Evolutionary conservation across 2,329 filamentous ascomycete genomes (phyloP).

Genomic region (Claviceps pusilla): DNA sequence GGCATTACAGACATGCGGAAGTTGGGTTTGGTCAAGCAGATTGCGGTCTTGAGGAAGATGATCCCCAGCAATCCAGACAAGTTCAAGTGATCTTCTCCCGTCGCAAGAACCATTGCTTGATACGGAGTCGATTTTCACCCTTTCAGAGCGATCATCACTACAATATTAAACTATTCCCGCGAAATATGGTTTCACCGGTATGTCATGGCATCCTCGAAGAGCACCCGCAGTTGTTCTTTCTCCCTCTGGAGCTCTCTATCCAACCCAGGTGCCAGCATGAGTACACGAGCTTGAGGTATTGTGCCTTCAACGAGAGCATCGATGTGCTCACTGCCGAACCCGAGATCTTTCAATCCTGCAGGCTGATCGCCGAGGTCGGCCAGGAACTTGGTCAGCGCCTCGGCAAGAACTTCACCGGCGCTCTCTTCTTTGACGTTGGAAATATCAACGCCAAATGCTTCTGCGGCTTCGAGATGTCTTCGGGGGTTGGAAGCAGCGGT

Average conservation of each 20-base stretch:
- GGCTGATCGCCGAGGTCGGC: slow-evolving; percentile 80
- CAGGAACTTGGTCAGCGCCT: slow-evolving; percentile 71
- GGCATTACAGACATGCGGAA: slow-evolving; percentile 49
- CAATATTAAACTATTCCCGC: neutral
- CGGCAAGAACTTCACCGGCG: slow-evolving; percentile 74
- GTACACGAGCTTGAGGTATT: slow-evolving; percentile 74
- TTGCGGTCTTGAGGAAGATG: slow-evolving; percentile 50
- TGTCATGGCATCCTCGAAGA: slow-evolving; percentile 50
- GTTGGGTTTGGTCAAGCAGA: slow-evolving; percentile 49
- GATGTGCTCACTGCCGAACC: slow-evolving; percentile 62
- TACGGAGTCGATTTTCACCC: neutral
- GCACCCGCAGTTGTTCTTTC: slow-evolving; percentile 50
- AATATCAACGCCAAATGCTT: slow-evolving; percentile 81
- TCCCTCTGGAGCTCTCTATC: slow-evolving; percentile 54
- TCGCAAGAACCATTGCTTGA: neutral
- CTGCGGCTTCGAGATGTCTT: slow-evolving; percentile 75
- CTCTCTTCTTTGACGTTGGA: slow-evolving; percentile 76
- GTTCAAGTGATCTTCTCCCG: slow-evolving; percentile 19
- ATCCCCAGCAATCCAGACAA: slow-evolving; percentile 49
- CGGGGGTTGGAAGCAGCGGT: slow-evolving; percentile 85
- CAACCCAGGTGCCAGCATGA: slow-evolving; percentile 80
- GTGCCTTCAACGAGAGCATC: slow-evolving; percentile 85
- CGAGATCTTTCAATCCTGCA: slow-evolving; percentile 65
- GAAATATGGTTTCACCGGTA: slow-evolving; percentile 12
- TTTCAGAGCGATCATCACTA: neutral